Base-by-base conservation (phyloP, 2,329 filamentous ascomycete species). In the Zasmidium angulare region DNA sequence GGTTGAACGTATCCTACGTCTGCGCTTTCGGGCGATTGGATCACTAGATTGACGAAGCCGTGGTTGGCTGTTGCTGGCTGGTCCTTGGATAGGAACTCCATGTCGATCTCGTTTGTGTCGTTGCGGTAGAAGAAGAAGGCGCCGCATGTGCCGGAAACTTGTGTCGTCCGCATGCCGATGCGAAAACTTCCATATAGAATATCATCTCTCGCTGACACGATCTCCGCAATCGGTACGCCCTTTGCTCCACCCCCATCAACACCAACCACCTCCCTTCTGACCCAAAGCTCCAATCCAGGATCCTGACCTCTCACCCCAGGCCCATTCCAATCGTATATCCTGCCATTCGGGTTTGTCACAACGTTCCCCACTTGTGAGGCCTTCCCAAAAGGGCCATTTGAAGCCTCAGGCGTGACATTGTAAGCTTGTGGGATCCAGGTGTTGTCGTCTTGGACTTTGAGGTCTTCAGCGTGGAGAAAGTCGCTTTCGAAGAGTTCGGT, bases 121-220 rank as follows among this genome's bases (percentile, higher is more conserved):
- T 91, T 90, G 75, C 84, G 85, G 73, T 90, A 92, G 88, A 89
- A 93, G 75, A 92, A 93, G 76, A 93, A 92, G 6, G 89, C 89
- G 26, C 84, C 86, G 71, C 89, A 93, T 1, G 90, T 93, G 23
- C 89, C 89, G 1, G 79, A 75, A 6, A 83, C 76, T 43, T 75
- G 75, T 0, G 86, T 85, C 57, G 88, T 73, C 74, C 85, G 88
- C 78, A 91, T 87, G 36, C 82, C 83, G 2, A 86, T 84, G 19
- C 89, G 79, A 67, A 88, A 93, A 22, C 83, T 88, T 1, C 90
- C 90, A 69, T 85, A 89, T n/a, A 84, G 76, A 67, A 90, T 78
- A 68, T 93, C 87, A 10, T 78, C 72, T 20, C 86, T 79, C 6
- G 76, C 71, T 2, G 85, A 84, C 52, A 86, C 85, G 31, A 92